A percentile compares a stretch with the other conserved stretches of the same genome.
Conservation (phyloP, 441 rosid species). For the Aquilaria agallochum region DNA sequence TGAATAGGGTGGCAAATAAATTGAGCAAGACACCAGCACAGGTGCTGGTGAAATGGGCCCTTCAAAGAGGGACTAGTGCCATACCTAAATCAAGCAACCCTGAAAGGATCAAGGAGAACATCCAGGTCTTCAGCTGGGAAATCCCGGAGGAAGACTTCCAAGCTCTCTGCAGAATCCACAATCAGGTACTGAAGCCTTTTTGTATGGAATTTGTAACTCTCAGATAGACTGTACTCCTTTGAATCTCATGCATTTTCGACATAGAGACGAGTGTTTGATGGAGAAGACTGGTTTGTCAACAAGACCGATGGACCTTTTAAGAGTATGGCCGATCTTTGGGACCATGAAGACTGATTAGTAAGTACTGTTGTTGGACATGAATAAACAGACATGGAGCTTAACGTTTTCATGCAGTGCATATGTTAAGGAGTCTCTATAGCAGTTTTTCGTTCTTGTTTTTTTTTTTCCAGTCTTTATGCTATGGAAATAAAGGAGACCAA, state of each 20-base stretch:
- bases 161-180: constrained; percentile 30
- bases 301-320: constrained; percentile 36
- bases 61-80: constrained; percentile 45
- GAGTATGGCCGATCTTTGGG: constrained; percentile 52
- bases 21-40: constrained; percentile 2
- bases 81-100: constrained; percentile 43
- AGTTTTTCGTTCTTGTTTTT: not conserved
- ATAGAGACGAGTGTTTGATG: constrained; percentile 49
- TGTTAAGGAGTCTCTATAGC: not conserved
- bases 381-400: not conserved
- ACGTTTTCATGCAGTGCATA: not conserved
- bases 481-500: too few relatives aligned
- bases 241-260: not conserved
- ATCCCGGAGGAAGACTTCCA: constrained; percentile 44
- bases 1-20: constrained; percentile 1
- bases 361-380: not conserved
- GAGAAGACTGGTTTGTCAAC: constrained; percentile 44
- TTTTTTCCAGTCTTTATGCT: too few relatives aligned
- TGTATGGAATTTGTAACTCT: not conserved
- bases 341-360: constrained; percentile 33
- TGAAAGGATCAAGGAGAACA: constrained; percentile 46
- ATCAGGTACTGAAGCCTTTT: constrained; percentile 21
- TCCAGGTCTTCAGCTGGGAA: constrained; percentile 41
- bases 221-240: not conserved
- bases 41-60: not conserved